Evolutionary conservation across 495 filamentous ascomycete species (phyloP), one percentile per base, ranked within the genome.

Genomic region (Delitschia confertaspora): DNA sequence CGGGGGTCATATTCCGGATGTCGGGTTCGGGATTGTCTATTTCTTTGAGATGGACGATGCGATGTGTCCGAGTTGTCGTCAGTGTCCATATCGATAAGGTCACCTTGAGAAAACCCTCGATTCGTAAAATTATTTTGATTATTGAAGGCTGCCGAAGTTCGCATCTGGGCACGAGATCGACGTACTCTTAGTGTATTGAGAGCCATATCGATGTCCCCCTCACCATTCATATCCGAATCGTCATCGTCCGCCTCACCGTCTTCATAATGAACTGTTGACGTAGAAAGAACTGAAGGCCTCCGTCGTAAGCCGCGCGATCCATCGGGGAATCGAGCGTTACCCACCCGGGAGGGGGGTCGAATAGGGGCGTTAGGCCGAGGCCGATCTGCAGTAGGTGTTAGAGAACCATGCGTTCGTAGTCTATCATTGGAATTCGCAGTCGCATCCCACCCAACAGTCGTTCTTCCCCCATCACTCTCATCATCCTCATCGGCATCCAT

Each of bases 321-420:
- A 26, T 56, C 53, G 10, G 37, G 38, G 17, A 59, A 47, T 27
- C 56, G 56, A 27, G 49, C 9, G 23, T 42, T 47, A 19, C 57
- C 49, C 21, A 40, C 38, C n/a, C 51, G 47, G 6, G 44, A 49
- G 38, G 54, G 46, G 8, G 42, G 55, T 10, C 51, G 53, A 34
- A 46, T 45, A 10, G 40, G 27, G 33, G 48, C 44, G 32, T 56
- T 52, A 41, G 52, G 50, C 37, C 48, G 55, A 39, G 55, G 53
- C 50, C 54, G 51, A 60, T 57, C 59, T 62, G 57, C 55, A 58
- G 55, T 58, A 58, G 59, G 57, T 52, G 57, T 62, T 60, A 62
- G 59, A 62, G 57, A 60, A 42, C 59, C 54, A 42, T 38, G 47
- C 42, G 45, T 53, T 55, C 53, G 57, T 19, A 41, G 14, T 58